Evolutionary conservation across 2,329 filamentous ascomycete genomes (phyloP), one percentile per base, ranked within the genome.

Genomic region (Zymoseptoria brevis): DNA sequence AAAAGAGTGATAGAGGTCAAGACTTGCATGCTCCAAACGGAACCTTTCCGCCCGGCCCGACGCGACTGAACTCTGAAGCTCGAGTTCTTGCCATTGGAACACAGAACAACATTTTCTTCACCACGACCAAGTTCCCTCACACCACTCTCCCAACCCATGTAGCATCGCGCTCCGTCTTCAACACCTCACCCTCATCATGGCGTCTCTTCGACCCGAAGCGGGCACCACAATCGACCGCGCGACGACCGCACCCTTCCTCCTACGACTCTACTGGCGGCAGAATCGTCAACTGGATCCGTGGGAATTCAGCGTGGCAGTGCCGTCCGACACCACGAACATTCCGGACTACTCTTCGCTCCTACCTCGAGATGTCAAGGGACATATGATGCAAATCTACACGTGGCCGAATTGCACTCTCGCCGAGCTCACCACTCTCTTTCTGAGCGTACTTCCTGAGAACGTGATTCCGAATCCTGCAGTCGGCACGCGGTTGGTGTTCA

Each of bases 401-500:
- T 96, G 90, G 88, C 82, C 85, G 58, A 85, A 83, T 68, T 93
- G 89, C 76, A 90, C 88, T 2, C 81, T 97, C 22, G 80, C 82
- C 65, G 91, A 96, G 74, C 84, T 97, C 41, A 86, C 88, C 21
- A 84, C 89, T 58, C 86, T 93, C 57, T 82, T 97, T 58, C 83
- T 85, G 26, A 83, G 83, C 55, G 81, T 87, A 1, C 79, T 89
- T 1, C 87, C 89, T 0, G 53, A 61, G 29, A 76, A 79, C 1
- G 76, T 90, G 19, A 81, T 96, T 2, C 90, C 91, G 0, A 78
- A 81, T 45, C 89, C 89, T 0, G 83, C 87, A 6, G 81, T 91
- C 49, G 92, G 93, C 61, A 93, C 91, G 8, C 85, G 93, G 57
- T 81, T 96, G n/a, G 86, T 85, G 61, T 97, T 94, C 76, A 87